Percentiles rank a stretch among this genome's conserved stretches.
These are phyloP conservation scores for Porodaedalea pini DNA, from an alignment of 1,284 basidiomycete genomes.

Conservation along the genomic window DNA sequence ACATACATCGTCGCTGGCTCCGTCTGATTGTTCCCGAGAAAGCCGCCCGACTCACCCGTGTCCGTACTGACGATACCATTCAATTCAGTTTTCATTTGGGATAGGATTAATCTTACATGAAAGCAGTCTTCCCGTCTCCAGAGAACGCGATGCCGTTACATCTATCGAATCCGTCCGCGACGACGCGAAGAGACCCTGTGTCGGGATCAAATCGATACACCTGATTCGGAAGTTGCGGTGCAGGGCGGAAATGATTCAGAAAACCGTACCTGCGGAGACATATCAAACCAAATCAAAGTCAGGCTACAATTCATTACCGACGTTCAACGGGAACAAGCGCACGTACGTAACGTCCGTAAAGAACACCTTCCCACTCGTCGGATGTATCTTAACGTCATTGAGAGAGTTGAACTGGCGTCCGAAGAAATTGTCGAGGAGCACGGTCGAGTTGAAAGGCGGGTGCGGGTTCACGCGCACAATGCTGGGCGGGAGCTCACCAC, in stretches of 20 bases:
- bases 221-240: constrained; percentile 63
- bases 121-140: constrained; percentile 60
- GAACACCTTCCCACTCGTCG: constrained; percentile 57
- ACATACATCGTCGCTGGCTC: constrained; percentile 65
- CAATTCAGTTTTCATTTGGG: constrained; percentile 1
- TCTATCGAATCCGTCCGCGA: constrained; percentile 64
- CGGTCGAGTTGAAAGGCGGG: constrained; percentile 58
- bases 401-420: constrained; percentile 80
- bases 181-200: constrained; percentile 60
- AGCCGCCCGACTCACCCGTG: constrained; percentile 46
- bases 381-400: constrained; percentile 76
- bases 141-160: constrained; percentile 70
- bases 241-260: constrained; percentile 60
- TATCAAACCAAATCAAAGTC: neutral
- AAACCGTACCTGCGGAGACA: constrained; percentile 41
- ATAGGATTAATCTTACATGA: constrained; percentile 46
- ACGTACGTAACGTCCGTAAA: constrained; percentile 68
- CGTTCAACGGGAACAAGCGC: neutral
- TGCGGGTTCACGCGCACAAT: constrained; percentile 63
- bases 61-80: constrained; percentile 41
- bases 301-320: neutral
- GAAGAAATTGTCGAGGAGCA: constrained; percentile 66
- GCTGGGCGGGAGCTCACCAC: constrained; percentile 58
- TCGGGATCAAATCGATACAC: constrained; percentile 70
- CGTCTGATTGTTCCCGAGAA: constrained; percentile 57